Evolutionary conservation across 2,329 filamentous ascomycete genomes (phyloP).

Genomic region (Sclerotinia nivalis): DNA sequence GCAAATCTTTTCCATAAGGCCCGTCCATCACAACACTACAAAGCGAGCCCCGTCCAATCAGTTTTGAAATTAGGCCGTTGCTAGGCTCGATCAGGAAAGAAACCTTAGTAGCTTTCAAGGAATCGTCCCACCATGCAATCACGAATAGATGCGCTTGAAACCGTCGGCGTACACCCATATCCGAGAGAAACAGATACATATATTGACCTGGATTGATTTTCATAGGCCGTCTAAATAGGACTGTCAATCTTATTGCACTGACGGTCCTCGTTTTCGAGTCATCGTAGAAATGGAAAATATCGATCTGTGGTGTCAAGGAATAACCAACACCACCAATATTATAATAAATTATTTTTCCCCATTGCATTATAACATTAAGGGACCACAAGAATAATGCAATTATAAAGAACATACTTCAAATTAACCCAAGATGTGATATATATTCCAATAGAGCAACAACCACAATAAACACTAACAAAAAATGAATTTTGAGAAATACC

Average conservation of each 20-base stretch:
- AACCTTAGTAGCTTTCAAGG: constrained; percentile 6
- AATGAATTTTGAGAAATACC: constrained; percentile 22
- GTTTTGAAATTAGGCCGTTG: neutral
- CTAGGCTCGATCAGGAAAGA: constrained; percentile 25
- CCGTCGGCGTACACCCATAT: neutral
- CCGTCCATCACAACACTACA: constrained; percentile 25
- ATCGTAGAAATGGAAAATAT: neutral
- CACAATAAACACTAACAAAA: constrained; percentile 7
- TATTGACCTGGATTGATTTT: constrained; percentile 13
- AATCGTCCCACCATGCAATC: constrained; percentile 25
- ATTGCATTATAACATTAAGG: neutral
- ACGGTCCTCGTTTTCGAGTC: neutral
- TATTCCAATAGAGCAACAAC: constrained; percentile 4
- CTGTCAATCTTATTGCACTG: neutral
- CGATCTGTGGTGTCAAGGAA: neutral
- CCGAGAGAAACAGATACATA: constrained; percentile 15
- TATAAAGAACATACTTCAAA: neutral
- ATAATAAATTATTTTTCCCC: neutral
- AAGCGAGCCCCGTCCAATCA: neutral
- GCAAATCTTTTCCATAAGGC: constrained; percentile 28
- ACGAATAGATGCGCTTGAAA: constrained; percentile 25
- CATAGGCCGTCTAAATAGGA: neutral
- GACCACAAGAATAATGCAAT: constrained; percentile 13
- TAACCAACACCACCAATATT: neutral
- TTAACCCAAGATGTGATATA: neutral